These are phyloP conservation scores for Brassica carinata DNA, from an alignment of 345 rosid species.

Conservation along the genomic window DNA sequence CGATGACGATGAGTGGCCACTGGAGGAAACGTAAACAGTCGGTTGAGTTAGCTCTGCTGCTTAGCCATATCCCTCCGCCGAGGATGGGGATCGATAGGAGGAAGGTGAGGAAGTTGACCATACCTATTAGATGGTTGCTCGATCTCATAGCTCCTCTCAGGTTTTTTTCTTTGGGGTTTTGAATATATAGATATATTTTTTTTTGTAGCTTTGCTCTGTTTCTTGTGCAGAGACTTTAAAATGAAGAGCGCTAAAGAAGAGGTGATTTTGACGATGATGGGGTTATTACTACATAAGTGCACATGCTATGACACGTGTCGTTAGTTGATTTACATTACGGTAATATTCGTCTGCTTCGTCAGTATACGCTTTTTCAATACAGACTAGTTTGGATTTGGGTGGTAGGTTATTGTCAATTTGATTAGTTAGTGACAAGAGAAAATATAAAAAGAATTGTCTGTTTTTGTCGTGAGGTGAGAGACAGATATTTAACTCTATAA, in stretches of 20 bases:
- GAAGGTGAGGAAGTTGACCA: constrained; percentile 79
- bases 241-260: constrained; percentile 19
- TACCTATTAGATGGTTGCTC: constrained; percentile 76
- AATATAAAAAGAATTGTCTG: background rate
- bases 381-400: constrained; percentile 5
- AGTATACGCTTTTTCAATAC: background rate
- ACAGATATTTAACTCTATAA: background rate
- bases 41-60: constrained; percentile 56
- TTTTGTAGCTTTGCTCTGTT: background rate
- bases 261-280: constrained; percentile 12
- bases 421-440: background rate
- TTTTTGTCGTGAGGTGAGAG: constrained; percentile 2
- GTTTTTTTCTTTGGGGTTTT: background rate
- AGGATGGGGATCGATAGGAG: constrained; percentile 84
- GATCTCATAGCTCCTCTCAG: constrained; percentile 44
- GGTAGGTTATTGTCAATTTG: constrained; percentile 23
- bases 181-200: background rate
- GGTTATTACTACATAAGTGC: constrained; percentile 19
- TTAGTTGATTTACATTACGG: background rate
- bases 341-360: background rate
- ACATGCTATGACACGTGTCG: constrained; percentile 36
- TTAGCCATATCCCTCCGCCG: constrained; percentile 81
- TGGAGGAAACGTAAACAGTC: constrained; percentile 88
- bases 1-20: constrained; percentile 70
- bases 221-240: constrained; percentile 24